These are phyloP conservation scores for Hsuehochloa calcarea DNA, from an alignment of 176 grass and related monocot species.

Conservation along the genomic window DNA sequence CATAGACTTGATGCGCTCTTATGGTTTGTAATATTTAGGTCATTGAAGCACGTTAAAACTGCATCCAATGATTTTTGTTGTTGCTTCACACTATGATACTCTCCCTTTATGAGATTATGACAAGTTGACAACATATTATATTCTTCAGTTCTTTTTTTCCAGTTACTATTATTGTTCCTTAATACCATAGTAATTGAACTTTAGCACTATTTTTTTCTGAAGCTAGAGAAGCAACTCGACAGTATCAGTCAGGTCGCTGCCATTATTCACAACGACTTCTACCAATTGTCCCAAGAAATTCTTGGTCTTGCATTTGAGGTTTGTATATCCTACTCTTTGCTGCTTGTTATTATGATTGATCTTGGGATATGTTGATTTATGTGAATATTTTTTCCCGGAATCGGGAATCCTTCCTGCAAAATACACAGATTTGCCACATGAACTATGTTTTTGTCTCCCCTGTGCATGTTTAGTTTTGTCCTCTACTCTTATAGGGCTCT, in stretches of 20 bases:
- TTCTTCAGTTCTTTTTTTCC: slow-evolving; percentile 21
- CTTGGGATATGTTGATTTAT: slow-evolving; percentile 14
- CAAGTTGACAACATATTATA: neutral
- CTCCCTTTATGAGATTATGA: slow-evolving; percentile 9
- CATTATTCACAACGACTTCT: slow-evolving; percentile 83
- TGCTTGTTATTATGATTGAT: slow-evolving; percentile 20
- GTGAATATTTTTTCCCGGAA: slow-evolving; percentile 10
- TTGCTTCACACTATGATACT: slow-evolving; percentile 3
- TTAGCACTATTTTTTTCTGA: slow-evolving; percentile 32
- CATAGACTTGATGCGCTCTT: neutral
- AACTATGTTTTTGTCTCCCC: neutral
- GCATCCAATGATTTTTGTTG: neutral
- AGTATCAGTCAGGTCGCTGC: slow-evolving; percentile 78
- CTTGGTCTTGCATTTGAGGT: slow-evolving; percentile 96
- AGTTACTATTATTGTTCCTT: slow-evolving; percentile 3
- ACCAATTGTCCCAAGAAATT: slow-evolving; percentile 87
- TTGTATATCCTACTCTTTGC: slow-evolving; percentile 26
- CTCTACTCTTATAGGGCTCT: neutral
- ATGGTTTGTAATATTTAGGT: slow-evolving; percentile 16
- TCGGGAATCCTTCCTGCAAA: neutral
- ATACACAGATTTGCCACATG: neutral
- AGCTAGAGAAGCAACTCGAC: slow-evolving; percentile 82
- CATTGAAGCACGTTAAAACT: neutral
- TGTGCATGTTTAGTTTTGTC: neutral
- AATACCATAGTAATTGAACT: slow-evolving; percentile 26